Percentiles rank a stretch among this genome's conserved stretches.
Conservation (phyloP, 2,329 filamentous ascomycete genomes). For the Eutypa lata region DNA sequence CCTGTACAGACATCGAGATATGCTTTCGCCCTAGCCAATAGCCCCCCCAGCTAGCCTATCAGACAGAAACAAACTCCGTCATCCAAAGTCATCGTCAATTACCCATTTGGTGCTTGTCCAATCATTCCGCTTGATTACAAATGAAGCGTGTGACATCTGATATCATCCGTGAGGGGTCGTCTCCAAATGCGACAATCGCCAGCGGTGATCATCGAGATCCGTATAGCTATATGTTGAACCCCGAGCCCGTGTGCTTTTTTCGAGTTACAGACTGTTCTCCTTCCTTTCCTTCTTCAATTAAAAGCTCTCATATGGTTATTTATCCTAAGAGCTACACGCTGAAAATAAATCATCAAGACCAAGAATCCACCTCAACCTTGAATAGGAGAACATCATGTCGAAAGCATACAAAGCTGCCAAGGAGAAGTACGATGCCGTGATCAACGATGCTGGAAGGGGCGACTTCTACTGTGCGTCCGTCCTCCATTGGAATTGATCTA, state of each 20-base stretch:
- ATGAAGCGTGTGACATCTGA: background rate
- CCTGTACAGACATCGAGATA: too few species aligned
- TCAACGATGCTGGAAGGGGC: conserved; percentile 28
- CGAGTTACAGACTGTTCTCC: background rate
- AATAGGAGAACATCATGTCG: conserved; percentile 21
- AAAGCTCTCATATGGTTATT: background rate
- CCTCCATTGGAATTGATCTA: too few species aligned
- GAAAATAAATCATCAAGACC: background rate
- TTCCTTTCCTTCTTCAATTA: background rate
- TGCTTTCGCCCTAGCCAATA: too few species aligned
- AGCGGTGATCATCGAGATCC: background rate
- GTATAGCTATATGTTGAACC: background rate
- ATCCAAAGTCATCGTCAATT: too few species aligned
- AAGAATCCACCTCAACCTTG: background rate
- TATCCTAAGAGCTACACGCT: background rate
- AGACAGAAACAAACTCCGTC: too few species aligned
- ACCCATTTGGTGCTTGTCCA: background rate
- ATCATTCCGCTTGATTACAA: background rate
- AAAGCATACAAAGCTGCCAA: conserved; percentile 27
- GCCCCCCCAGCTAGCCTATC: too few species aligned
- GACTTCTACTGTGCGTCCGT: conserved; percentile 27
- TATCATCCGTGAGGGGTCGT: background rate
- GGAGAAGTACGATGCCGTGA: conserved; percentile 31
- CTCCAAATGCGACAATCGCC: background rate
- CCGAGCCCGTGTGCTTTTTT: background rate